phyloP scores from a whole-genome alignment of 257 asterid species.

The Fraxinus excelsior region DNA sequence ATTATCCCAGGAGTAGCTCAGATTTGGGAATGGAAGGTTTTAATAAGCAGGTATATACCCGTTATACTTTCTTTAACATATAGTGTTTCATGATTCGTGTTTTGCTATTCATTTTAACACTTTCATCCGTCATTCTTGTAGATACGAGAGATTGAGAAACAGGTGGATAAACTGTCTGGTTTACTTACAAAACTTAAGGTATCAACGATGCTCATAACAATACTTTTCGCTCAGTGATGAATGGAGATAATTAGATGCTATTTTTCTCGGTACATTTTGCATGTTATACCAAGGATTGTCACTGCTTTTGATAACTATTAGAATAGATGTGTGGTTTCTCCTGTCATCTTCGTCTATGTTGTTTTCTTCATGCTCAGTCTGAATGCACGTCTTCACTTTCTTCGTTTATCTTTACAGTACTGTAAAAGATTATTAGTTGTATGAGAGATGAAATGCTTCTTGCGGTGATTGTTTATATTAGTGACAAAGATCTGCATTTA shows the following conservation, averaged over 20 bases:
- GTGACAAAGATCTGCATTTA: no score
- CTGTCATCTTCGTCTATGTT: background rate
- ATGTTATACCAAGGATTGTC: no score
- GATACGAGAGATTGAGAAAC: constrained; percentile 79
- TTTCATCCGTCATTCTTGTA: constrained; percentile 20
- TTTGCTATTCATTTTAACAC: constrained; percentile 1
- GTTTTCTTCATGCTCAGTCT: background rate
- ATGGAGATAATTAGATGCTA: background rate
- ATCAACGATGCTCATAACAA: background rate
- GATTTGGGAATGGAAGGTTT: constrained; percentile 73
- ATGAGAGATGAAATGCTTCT: background rate
- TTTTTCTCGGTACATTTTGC: background rate
- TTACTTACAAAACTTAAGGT: constrained; percentile 72
- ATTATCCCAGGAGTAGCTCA: constrained; percentile 58
- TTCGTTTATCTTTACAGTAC: background rate
- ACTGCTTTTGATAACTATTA: no score
- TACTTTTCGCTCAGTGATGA: background rate
- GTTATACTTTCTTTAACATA: background rate
- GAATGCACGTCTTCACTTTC: background rate
- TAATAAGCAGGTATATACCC: constrained; percentile 55
- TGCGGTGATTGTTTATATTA: no score
- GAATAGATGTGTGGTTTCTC: background rate
- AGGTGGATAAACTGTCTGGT: constrained; percentile 62
- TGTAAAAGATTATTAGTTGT: background rate
- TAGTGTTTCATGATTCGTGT: background rate